phyloP scores from a whole-genome alignment of 2,329 filamentous ascomycete genomes.

The Aspergillaceae sp. region DNA sequence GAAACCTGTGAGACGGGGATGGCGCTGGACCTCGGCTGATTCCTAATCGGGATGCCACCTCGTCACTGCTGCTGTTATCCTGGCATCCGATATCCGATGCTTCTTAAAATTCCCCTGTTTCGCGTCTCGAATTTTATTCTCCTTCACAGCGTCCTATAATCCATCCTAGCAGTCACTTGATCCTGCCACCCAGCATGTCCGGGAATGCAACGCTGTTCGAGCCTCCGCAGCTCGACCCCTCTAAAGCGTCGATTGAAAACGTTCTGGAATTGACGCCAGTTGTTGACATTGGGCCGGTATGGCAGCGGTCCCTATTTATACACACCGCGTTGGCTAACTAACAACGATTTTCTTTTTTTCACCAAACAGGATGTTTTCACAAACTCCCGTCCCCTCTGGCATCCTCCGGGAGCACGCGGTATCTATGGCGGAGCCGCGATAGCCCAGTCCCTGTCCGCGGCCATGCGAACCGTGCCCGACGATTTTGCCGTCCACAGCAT shows the following conservation, averaged over 20 bases:
- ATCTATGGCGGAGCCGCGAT: constrained; percentile 93
- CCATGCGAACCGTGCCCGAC: constrained; percentile 71
- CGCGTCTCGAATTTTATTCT: not conserved
- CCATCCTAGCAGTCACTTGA: too few relatives aligned
- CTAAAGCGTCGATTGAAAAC: constrained; percentile 78
- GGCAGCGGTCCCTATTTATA: constrained; percentile 13
- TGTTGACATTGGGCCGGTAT: constrained; percentile 50
- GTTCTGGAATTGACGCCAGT: constrained; percentile 77
- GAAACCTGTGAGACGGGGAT: not conserved
- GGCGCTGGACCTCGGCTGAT: constrained; percentile 10
- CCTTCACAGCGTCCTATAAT: not conserved
- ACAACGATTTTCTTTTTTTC: too few relatives aligned
- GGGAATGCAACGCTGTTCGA: constrained; percentile 56
- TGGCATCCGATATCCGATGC: not conserved
- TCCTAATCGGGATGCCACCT: constrained; percentile 4
- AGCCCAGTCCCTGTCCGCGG: constrained; percentile 80
- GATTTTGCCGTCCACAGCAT: constrained; percentile 86
- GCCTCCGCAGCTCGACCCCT: constrained; percentile 62
- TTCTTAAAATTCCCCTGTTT: not conserved
- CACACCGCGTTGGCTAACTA: not conserved
- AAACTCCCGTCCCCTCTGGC: constrained; percentile 85
- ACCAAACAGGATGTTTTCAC: constrained; percentile 75
- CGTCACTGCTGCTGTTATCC: not conserved
- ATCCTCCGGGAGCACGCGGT: constrained; percentile 80
- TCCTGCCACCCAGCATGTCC: constrained; percentile 13